Evolutionary conservation across 2,329 filamentous ascomycete species (phyloP), one percentile per base, ranked within the genome.

Genomic region (Chrysoporthe cubensis): DNA sequence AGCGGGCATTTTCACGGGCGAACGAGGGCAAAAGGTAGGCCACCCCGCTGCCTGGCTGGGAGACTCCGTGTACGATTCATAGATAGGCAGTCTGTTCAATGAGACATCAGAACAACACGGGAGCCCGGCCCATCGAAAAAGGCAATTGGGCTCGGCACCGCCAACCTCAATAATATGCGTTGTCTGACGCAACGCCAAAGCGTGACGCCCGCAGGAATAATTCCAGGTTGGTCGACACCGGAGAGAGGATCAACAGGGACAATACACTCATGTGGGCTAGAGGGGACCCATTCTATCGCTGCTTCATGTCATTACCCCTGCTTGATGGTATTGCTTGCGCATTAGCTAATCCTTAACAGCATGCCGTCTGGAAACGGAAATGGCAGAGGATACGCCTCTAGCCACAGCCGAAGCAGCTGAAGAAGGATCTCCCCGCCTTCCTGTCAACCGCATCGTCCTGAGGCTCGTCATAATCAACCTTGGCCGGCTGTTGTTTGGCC

Each of bases 1-100:
- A 56, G 21, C 42, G 43, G 57, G 64, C 64, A 66, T 69, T 66
- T 64, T 46, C 56, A 63, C 9, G 4, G n/a, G 32, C 37, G 13
- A 57, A 44, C n/a, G 34, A 54, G 26, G 44, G 44, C 44, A 60
- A 26, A 26, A 42, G 61, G 3, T 21, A 62, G 59, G 21, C n/a
- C 18, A n/a, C 37, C 58, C 40, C 14, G n/a, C 9, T 57, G 40
- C 26, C 18, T 52, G 59, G 43, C 40, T 32, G 21, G 34, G 54
- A 37, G n/a, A 37, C 18, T 18, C 40, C 32, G 26, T 46, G 44
- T 67, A 59, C 44, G 44, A 57, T 67, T 46, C 42, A 37, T 60
- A 67, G 37, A 37, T 58, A 62, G 61, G 56, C 50, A 57, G 64
- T 26, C 18, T 57, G 43, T 60, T 46, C 32, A 52, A 66, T 34